Base-by-base conservation (phyloP, 2,329 filamentous ascomycete species). In the Lasiodiplodia citricola region DNA sequence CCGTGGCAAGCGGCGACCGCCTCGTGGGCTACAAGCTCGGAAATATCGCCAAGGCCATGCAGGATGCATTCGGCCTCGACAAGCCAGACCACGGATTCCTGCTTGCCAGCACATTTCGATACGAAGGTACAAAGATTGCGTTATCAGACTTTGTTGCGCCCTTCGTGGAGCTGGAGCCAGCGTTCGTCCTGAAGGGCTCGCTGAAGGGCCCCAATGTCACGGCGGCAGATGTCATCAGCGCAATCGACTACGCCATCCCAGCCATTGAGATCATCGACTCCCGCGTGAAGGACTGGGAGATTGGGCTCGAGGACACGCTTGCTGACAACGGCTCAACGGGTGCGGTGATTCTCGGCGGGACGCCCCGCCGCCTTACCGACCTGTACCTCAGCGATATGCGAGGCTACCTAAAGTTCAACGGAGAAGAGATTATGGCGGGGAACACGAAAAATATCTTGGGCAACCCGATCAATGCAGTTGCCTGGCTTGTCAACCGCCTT, bases 1-100 rank as follows among this genome's bases (percentile, higher is more conserved):
- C 11, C 25, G 23, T 54, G 7, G 51, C 21, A 4, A 13, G 4
- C 11, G 51, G 51, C 51, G 51, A 54, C 23, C 21, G 51, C 23
- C 21, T 54, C 5, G 51, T 54, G 13, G 51, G 51, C 51, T 54
- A 54, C 51, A 54, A 54, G 51, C 51, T 54, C 23, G 51, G 51
- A 14, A 54, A 54, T 13, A 54, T 54, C 23, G 51, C 51, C 23
- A 54, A 54, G 51, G 51, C 51, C 25, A 54, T 54, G 51, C 51
- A 54, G 14, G 51, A 54, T 11, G 21, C 21, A 10, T 54, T 54
- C 25, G 18, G 23, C 25, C 11, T 54, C 51, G 51, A 54, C 51
- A 23, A 28, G 16, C 51, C 51, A 3, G 51, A 54, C 23, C 31
- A 54, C 51, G 51, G 51, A 10, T 54, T 54, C 51, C 51, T 54